These are phyloP conservation scores for Brachypodium distachyon DNA, from an alignment of 202 grass and related monocot species.

Conservation along the genomic window DNA sequence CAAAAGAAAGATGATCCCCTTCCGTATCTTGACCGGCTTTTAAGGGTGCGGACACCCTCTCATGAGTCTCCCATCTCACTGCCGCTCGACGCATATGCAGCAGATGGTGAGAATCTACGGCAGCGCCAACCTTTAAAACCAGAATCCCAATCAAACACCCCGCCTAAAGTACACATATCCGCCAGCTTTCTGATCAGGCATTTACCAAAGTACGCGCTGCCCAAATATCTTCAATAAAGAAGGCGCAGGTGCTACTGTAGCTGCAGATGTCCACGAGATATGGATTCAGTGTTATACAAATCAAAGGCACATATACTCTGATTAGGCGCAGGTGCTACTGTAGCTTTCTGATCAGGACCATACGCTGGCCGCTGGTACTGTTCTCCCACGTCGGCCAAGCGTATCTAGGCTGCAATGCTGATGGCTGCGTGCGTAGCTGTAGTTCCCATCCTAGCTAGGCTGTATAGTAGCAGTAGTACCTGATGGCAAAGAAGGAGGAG, in stretches of 20 bases:
- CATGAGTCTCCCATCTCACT: background rate
- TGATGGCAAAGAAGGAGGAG: background rate
- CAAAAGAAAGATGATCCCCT: slow-evolving; percentile 14
- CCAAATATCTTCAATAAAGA: slow-evolving; percentile 15
- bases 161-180: background rate
- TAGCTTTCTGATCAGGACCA: no score
- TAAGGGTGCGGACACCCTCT: background rate
- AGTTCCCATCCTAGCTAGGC: background rate
- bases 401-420: no score
- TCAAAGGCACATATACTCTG: background rate
- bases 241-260: background rate
- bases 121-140: background rate
- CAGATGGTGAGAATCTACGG: slow-evolving; percentile 15
- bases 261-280: background rate
- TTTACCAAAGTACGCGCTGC: slow-evolving; percentile 35
- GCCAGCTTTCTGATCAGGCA: background rate
- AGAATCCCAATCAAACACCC: background rate
- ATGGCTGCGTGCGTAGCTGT: no score
- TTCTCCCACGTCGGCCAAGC: background rate
- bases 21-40: slow-evolving; percentile 39
- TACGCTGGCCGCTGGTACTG: no score
- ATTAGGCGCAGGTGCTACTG: background rate
- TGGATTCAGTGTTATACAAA: background rate
- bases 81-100: background rate
- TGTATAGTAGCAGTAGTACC: no score